Evolutionary conservation across 306 rosid genomes (phyloP), one percentile per base, ranked within the genome.

Genomic region (Amphicarpaea edgeworthii): DNA sequence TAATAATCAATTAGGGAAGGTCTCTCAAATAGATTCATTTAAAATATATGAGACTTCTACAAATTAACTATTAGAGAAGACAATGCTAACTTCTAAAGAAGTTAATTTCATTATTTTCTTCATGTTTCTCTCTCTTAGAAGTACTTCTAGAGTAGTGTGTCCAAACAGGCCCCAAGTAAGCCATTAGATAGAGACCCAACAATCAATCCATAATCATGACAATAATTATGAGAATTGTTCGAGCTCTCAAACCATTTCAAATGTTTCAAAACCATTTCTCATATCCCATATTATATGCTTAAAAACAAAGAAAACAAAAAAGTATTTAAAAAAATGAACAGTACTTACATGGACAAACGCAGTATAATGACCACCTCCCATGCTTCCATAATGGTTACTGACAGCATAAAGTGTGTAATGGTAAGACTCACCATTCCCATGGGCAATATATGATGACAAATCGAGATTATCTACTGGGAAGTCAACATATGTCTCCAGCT

Each of bases 301-400:
- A 65, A 72, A 59, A 58, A 46, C 24, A 32, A n/a, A 28, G 40
- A 34, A 42, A 19, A 34, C 7, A 46, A 16, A 23, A 23, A 12
- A 74, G 66, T 15, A 37, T 6, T 46, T 2, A 60, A 69, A 69
- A 66, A 66, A 83, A 77, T 28, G 26, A 72, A 55, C 37, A 68
- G 45, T 66, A 83, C 99, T 92, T 89, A 92, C 99, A 81, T 95
- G 97, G 84, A 92, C 97, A 86, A 89, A 90, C 79, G 99, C 99
- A 3, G 98, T 95, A 85, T 95, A 95, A 78, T 95, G 99, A 72
- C 99, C 98, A 61, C 98, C 99, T 70, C 97, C 98, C 99, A 95
- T 87, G 93, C 96, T 92, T 79, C 99, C 99, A 78, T 63, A 95
- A 84, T 95, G 99, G 79, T 95, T 95, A 81, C 99, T 95, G 65